Percentiles rank a stretch among this genome's conserved stretches.
Conservation (phyloP, 2,329 filamentous ascomycete species). For the Cladosporium sp. region DNA sequence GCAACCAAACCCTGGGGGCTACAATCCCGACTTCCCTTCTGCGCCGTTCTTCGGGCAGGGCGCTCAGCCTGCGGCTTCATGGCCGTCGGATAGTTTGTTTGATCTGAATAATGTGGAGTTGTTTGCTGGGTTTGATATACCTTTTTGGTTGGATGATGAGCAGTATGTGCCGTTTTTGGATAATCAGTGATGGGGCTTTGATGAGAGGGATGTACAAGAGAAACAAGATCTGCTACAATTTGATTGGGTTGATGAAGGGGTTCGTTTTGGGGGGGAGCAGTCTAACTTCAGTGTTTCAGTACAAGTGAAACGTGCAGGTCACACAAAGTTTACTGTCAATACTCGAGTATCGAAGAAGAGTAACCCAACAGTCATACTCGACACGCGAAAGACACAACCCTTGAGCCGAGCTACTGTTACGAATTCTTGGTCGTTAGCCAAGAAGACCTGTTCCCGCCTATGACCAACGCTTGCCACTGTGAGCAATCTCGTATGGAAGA, state of each 20-base stretch:
- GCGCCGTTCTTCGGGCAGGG: conserved; percentile 11
- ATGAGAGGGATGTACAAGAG: background rate
- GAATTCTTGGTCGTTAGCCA: background rate
- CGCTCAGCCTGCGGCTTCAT: conserved; percentile 9
- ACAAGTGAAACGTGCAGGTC: background rate
- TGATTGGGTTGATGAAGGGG: background rate
- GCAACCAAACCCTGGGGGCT: conserved; percentile 10
- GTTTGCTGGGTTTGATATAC: conserved; percentile 41
- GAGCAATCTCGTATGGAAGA: background rate
- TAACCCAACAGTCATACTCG: background rate
- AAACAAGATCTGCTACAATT: background rate
- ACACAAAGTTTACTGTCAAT: background rate
- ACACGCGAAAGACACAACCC: background rate
- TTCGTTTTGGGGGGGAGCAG: background rate
- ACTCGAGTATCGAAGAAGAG: background rate
- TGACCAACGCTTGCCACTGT: background rate
- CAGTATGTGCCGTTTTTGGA: conserved; percentile 30
- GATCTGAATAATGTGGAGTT: conserved; percentile 30
- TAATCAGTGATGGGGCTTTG: background rate
- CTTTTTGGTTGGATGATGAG: conserved; percentile 41
- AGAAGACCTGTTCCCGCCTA: background rate
- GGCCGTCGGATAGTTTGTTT: conserved; percentile 18
- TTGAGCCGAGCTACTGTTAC: background rate
- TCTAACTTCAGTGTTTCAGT: background rate
- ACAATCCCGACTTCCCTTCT: conserved; percentile 17